Evolutionary conservation across 441 rosid genomes (phyloP).

Genomic region (Aleurites moluccanus): DNA sequence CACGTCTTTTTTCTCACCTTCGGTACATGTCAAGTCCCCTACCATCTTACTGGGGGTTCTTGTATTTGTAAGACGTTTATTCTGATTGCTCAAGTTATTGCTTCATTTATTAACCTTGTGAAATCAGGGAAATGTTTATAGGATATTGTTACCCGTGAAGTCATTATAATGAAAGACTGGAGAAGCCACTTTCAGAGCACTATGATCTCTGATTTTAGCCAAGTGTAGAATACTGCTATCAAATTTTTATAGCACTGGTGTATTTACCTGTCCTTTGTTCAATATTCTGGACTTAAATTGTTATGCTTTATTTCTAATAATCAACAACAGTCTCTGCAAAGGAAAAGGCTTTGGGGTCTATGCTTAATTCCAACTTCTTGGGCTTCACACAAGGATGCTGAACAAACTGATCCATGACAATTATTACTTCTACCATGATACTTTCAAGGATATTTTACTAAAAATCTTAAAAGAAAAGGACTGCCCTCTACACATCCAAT

Average conservation of each 20-base stretch:
- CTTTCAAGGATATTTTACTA: too few relatives aligned
- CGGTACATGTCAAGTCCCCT: not conserved
- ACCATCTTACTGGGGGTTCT: slow-evolving; percentile 4
- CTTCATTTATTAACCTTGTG: slow-evolving; percentile 17
- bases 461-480: too few relatives aligned
- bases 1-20: not conserved
- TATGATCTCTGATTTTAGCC: not conserved
- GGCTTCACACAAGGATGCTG: too few relatives aligned
- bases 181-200: not conserved
- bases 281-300: not conserved
- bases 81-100: slow-evolving; percentile 10
- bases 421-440: too few relatives aligned
- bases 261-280: too few relatives aligned
- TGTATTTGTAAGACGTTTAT: slow-evolving; percentile 14
- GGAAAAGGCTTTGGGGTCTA: too few relatives aligned
- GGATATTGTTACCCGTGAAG: not conserved
- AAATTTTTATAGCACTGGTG: too few relatives aligned
- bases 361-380: too few relatives aligned
- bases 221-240: too few relatives aligned
- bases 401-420: too few relatives aligned
- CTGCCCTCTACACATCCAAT: too few relatives aligned
- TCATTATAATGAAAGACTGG: slow-evolving; percentile 11
- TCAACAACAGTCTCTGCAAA: too few relatives aligned
- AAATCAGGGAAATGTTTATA: not conserved
- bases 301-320: not conserved